Base-by-base conservation (phyloP, 495 filamentous ascomycete species). In the Aspergillus cristatus region DNA sequence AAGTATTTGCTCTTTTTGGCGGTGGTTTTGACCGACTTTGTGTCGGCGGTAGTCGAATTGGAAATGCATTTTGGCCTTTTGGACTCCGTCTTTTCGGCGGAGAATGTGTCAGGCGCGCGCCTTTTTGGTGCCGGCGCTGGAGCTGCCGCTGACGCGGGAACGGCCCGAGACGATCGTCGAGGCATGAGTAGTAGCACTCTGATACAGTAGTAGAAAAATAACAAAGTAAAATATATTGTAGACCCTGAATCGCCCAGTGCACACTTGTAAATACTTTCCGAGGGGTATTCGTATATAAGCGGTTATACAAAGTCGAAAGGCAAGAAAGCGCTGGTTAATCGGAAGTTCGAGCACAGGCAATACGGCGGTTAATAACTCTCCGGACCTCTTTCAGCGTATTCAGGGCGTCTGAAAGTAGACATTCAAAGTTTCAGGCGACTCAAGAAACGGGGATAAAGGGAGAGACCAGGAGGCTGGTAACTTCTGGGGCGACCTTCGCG, bases 1-100 rank as follows among this genome's bases (percentile, higher is more conserved):
- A 79, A 78, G 45, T 79, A 78, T 41, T 72, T 70, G 58, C 70
- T 77, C 53, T 70, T 76, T 45, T 67, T 74, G 18, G 68, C 53
- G 15, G 75, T 79, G 18, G 64, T 54, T 40, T 64, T 75, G 6
- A 48, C 48, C 2, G 48, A 28, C 7, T 40, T 29, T 18, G 42
- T 51, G 24, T 43, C 38, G 25, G 49, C 41, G 14, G 54, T n/a
- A 34, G 50, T 46, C 18, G 47, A 36, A 14, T 71, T 70, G 31
- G 47, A 36, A 14, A 70, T 70, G 31, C 63, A 53, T 43, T 71
- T 75, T 57, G 73, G 52, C 41, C 54, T 54, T 41, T 62, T 67
- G 37, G 56, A 40, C 38, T 53, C 58, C n/a, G 41, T 38, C 31
- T 53, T 50, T 42, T 51, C 41, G 50, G 49, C 41, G 46, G 58